Evolutionary conservation across 805 yeast species (phyloP).

Genomic region (Spencermartinsiella europaea): DNA sequence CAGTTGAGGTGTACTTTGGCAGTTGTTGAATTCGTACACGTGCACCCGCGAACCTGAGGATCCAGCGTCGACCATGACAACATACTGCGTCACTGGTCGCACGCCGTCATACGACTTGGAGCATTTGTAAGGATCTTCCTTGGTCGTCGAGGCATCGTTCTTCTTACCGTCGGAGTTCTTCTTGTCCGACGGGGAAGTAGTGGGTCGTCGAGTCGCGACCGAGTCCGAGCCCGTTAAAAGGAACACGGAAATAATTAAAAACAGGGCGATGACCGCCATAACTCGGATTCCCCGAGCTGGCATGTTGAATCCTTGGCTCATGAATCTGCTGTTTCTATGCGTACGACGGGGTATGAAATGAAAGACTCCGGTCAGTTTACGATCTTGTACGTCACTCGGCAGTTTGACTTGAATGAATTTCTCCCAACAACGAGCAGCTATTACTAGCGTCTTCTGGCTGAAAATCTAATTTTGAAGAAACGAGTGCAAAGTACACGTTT

Average conservation of each 20-base stretch:
- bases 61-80: constrained; percentile 96
- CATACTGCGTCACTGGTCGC: constrained; percentile 52
- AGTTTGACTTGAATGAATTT: too few relatives aligned
- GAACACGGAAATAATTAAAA: not conserved
- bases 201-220: not conserved
- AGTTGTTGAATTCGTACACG: constrained; percentile 84
- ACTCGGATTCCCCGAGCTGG: not conserved
- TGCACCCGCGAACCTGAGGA: constrained; percentile 96
- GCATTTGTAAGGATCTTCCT: constrained; percentile 22
- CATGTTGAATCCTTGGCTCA: not conserved
- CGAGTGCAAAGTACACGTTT: too few relatives aligned
- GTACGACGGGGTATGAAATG: not conserved
- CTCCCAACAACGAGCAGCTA: too few relatives aligned
- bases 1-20: constrained; percentile 77
- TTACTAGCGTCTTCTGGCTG: too few relatives aligned
- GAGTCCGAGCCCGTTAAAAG: not conserved
- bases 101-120: constrained; percentile 34
- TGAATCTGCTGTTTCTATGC: not conserved
- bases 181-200: not conserved
- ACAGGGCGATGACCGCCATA: not conserved
- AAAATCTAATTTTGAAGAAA: too few relatives aligned
- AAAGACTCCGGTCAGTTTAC: not conserved
- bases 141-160: not conserved
- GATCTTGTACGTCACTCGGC: not conserved
- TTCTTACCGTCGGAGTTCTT: constrained; percentile 1